A percentile compares a stretch with the other conserved stretches of the same genome.
These are phyloP conservation scores for Eucalyptus regnans DNA, from an alignment of 345 rosid species.

Conservation along the genomic window DNA sequence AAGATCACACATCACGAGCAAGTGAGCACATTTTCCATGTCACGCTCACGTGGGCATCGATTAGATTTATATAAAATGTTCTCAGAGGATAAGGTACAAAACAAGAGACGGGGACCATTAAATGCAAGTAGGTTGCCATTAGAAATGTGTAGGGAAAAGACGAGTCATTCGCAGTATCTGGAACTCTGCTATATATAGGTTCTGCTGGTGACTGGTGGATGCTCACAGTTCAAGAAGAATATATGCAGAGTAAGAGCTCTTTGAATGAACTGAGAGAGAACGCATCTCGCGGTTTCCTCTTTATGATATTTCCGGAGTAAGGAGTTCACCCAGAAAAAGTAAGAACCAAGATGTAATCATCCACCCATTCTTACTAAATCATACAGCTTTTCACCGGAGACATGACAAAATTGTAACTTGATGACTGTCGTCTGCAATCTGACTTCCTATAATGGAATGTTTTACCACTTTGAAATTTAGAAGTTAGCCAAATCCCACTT, in stretches of 20 bases:
- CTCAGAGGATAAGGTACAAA: background rate
- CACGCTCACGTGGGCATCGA: background rate
- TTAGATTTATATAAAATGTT: background rate
- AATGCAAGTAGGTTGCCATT: background rate
- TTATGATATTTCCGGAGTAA: background rate
- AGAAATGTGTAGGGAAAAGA: background rate
- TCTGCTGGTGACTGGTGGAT: background rate
- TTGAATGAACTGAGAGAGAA: background rate
- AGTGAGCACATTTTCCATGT: background rate
- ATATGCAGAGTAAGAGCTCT: background rate
- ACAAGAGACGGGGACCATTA: background rate
- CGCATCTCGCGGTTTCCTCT: background rate
- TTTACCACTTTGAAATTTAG: background rate
- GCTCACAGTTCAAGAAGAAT: background rate
- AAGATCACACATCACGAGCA: background rate
- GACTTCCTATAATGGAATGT: background rate
- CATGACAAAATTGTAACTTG: background rate
- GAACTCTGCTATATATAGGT: background rate
- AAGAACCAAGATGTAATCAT: background rate
- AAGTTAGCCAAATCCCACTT: background rate
- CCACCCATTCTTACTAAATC: background rate
- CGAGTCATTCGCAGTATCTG: background rate
- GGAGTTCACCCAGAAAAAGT: background rate
- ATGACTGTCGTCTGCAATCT: background rate
- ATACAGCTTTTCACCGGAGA: background rate